Evolutionary conservation across 768 basidiomycete genomes (phyloP).

Genomic region (Phaffia australis): DNA sequence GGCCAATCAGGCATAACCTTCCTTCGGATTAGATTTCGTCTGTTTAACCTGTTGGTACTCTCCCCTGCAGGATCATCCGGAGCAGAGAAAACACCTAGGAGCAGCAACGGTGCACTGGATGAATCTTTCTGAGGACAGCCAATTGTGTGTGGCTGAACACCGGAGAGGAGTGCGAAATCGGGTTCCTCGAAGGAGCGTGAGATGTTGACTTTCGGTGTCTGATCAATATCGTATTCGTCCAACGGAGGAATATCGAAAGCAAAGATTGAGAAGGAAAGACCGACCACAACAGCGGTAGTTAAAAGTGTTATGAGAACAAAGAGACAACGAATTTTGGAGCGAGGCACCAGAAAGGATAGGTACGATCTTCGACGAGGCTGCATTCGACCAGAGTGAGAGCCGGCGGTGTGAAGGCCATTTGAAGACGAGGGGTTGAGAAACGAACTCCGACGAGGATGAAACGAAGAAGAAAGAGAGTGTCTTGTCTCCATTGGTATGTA

Average conservation of each 20-base stretch:
- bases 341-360: conserved; percentile 12
- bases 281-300: neutral
- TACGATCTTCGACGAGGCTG: no score
- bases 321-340: conserved; percentile 14
- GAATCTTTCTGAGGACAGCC: conserved; percentile 30
- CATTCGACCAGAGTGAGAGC: no score
- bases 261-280: conserved; percentile 17
- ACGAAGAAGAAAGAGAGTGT: no score
- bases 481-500: no score
- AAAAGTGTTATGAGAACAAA: conserved; percentile 3
- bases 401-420: no score
- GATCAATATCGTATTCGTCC: conserved; percentile 14
- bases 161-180: conserved; percentile 35
- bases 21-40: conserved; percentile 30
- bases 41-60: conserved; percentile 27
- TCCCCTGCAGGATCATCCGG: conserved; percentile 23
- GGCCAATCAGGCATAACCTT: conserved; percentile 35
- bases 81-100: conserved; percentile 37
- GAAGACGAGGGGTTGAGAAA: no score
- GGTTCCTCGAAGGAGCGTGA: conserved; percentile 37
- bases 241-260: conserved; percentile 21
- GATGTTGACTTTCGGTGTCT: conserved; percentile 5
- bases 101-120: conserved; percentile 28
- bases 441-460: no score
- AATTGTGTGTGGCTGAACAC: conserved; percentile 35